Percentiles rank a stretch among this genome's conserved stretches.
Evolutionary conservation across 208 protist species (phyloP).

Genomic region (Naegleria gruberi): DNA sequence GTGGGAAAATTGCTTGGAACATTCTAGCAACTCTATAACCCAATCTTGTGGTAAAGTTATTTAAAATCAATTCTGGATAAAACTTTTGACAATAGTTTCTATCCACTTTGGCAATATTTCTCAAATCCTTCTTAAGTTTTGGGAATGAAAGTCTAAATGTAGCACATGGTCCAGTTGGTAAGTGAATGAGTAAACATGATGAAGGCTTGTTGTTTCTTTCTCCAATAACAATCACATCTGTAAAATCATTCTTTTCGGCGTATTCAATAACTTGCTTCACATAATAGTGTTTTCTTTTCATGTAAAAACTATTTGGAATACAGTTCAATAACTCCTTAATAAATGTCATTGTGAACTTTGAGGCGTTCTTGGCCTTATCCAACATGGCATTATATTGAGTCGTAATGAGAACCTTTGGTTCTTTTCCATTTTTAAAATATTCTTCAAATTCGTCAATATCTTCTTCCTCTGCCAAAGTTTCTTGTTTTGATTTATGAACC

Average conservation of each 20-base stretch:
- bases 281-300: constrained; percentile 70
- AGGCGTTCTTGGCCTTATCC: neutral
- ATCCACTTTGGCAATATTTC: constrained; percentile 47
- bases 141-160: neutral
- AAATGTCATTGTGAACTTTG: neutral
- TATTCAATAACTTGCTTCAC: constrained; percentile 79
- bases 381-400: neutral
- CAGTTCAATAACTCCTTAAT: neutral
- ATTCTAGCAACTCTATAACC: constrained; percentile 69
- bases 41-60: constrained; percentile 79
- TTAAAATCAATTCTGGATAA: constrained; percentile 83
- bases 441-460: neutral
- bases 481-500: neutral
- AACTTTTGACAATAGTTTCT: constrained; percentile 53
- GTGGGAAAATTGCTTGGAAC: constrained; percentile 73
- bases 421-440: neutral
- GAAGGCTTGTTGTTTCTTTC: constrained; percentile 42
- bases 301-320: constrained; percentile 40
- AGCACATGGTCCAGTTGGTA: constrained; percentile 73
- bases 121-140: constrained; percentile 45
- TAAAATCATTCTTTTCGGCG: constrained; percentile 71
- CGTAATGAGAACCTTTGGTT: constrained; percentile 7
- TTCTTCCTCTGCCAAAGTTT: neutral
- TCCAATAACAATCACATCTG: constrained; percentile 72
- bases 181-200: constrained; percentile 64